A percentile compares a stretch with the other conserved stretches of the same genome.
Conservation (phyloP, 2,329 filamentous ascomycete species). For the Pseudopithomyces maydicus region DNA sequence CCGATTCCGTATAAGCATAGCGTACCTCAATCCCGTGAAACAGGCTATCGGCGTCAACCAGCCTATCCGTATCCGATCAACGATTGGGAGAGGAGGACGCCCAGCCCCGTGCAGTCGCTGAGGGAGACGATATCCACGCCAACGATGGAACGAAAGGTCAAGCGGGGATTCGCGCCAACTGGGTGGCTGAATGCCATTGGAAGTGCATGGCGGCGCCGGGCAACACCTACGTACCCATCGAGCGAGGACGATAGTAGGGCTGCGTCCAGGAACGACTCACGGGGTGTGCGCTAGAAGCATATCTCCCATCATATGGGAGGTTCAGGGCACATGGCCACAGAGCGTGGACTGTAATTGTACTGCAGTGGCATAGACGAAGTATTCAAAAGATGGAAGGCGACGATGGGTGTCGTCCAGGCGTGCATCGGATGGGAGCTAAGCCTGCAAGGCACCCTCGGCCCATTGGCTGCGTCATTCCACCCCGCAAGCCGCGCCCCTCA, state of each 20-base stretch:
- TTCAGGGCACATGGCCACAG: not conserved
- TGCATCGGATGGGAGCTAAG: not conserved
- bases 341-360: not conserved
- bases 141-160: conserved; percentile 14
- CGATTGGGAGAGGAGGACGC: conserved; percentile 33
- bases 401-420: not conserved
- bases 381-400: conserved; percentile 8
- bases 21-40: conserved; percentile 9
- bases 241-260: conserved; percentile 7
- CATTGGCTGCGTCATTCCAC: conserved; percentile 27
- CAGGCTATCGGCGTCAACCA: conserved; percentile 27
- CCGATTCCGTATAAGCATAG: conserved; percentile 24
- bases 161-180: conserved; percentile 16
- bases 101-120: conserved; percentile 32
- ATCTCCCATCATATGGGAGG: not conserved
- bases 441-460: conserved; percentile 34
- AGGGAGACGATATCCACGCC: conserved; percentile 28
- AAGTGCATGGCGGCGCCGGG: conserved; percentile 30
- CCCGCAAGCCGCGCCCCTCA: conserved; percentile 33
- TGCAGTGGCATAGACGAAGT: not conserved
- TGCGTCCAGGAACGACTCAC: conserved; percentile 13
- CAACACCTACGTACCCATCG: conserved; percentile 10
- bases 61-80: conserved; percentile 30
- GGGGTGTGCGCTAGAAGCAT: not conserved
- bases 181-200: conserved; percentile 27